Percentiles rank a stretch among this genome's conserved stretches.
Evolutionary conservation across 192 early-diverging fungal species (phyloP).

Genomic region (Backusella australiensis): DNA sequence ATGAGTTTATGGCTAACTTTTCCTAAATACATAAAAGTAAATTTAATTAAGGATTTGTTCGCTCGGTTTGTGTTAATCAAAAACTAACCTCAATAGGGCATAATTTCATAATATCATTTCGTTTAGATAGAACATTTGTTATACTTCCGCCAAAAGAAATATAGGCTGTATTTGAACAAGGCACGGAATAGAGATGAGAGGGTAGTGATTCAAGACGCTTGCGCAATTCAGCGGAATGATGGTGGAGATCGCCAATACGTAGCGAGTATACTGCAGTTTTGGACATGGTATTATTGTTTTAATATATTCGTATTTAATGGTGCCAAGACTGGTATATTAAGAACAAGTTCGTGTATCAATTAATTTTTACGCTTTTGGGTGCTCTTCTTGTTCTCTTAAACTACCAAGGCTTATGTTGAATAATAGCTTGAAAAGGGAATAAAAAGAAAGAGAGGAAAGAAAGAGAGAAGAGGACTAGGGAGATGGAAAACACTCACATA

Average conservation of each 20-base stretch:
- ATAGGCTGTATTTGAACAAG: not conserved
- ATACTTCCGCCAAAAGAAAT: not conserved
- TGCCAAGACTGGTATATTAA: constrained; percentile 1
- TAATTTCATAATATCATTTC: constrained; percentile 6
- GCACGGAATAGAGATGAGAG: not conserved
- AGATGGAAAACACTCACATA: not conserved
- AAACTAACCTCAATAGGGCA: constrained; percentile 3
- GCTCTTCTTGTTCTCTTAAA: not conserved
- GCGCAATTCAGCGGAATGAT: constrained; percentile 4
- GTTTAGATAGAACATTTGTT: not conserved
- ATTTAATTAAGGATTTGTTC: not conserved
- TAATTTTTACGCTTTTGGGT: not conserved
- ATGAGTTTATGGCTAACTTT: not conserved
- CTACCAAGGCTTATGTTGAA: not conserved
- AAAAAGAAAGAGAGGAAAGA: not conserved
- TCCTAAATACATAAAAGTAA: not conserved
- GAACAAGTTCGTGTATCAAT: constrained; percentile 1
- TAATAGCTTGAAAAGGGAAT: constrained; percentile 1
- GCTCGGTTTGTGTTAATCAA: not conserved
- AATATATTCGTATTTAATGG: not conserved
- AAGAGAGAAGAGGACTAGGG: not conserved
- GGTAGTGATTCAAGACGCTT: not conserved
- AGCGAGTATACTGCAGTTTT: constrained; percentile 3
- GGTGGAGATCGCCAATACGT: constrained; percentile 1
- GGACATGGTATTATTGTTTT: constrained; percentile 5